Conservation (phyloP, 257 asterid genomes). For the Solanum corneliomulleri region DNA sequence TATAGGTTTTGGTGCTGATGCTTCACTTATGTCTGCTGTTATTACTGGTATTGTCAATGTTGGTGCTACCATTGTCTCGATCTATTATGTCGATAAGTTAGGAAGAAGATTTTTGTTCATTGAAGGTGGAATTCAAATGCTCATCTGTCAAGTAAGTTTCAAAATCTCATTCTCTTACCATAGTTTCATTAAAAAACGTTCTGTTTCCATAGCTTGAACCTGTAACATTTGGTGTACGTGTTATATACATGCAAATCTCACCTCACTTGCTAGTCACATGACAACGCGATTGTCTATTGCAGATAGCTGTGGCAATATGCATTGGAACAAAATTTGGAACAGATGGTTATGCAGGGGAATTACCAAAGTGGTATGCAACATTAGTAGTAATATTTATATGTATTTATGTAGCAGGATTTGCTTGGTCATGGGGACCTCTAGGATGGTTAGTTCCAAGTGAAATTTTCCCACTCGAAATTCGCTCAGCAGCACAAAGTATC, state of each 20-base stretch:
- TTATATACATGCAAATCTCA: not conserved
- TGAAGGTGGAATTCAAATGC: constrained; percentile 64
- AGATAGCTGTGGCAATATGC: constrained; percentile 51
- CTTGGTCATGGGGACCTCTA: constrained; percentile 92
- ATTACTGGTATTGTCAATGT: constrained; percentile 48
- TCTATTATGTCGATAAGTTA: constrained; percentile 65
- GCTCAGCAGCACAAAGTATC: constrained; percentile 75
- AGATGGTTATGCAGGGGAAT: constrained; percentile 27
- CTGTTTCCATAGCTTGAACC: not conserved
- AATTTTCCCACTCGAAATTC: constrained; percentile 68
- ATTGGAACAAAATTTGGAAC: constrained; percentile 56
- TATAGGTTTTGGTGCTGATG: constrained; percentile 44
- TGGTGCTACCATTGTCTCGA: constrained; percentile 42
- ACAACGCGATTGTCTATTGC: not conserved
- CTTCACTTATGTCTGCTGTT: constrained; percentile 42
- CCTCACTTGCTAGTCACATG: not conserved
- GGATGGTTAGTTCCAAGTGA: constrained; percentile 89
- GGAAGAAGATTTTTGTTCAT: constrained; percentile 65
- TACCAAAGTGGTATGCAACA: constrained; percentile 62
- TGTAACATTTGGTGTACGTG: not conserved
- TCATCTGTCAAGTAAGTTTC: constrained; percentile 46
- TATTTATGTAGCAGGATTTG: constrained; percentile 60
- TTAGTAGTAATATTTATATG: constrained; percentile 64
- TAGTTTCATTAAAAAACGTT: not conserved
- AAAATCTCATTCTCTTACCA: not conserved